Evolutionary conservation across 2,329 filamentous ascomycete genomes (phyloP).

Genomic region (Epichloe elymi): DNA sequence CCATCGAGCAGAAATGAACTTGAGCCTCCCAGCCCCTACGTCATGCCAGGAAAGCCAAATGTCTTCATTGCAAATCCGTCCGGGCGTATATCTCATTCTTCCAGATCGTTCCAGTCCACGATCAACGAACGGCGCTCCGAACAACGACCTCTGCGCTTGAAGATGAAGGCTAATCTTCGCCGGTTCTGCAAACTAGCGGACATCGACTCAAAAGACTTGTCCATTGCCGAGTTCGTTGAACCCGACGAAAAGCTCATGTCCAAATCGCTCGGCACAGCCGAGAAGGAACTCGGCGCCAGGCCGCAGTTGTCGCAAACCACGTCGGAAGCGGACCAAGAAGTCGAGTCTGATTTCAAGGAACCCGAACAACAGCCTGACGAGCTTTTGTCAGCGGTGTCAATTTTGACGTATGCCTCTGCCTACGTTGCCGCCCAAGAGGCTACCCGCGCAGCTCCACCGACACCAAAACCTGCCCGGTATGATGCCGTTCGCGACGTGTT

Average conservation of each 20-base stretch:
- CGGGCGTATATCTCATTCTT: constrained; percentile 35
- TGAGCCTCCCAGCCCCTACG: constrained; percentile 25
- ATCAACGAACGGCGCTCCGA: constrained; percentile 20
- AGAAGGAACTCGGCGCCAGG: constrained; percentile 19
- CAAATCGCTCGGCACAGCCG: constrained; percentile 23
- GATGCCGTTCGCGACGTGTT: constrained; percentile 30
- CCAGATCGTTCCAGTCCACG: constrained; percentile 27
- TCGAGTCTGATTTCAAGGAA: constrained; percentile 6
- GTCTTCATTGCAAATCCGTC: constrained; percentile 34
- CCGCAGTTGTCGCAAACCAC: constrained; percentile 15
- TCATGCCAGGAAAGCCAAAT: constrained; percentile 33
- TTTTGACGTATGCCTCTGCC: constrained; percentile 19
- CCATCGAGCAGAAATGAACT: constrained; percentile 32
- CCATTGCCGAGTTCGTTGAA: constrained; percentile 19
- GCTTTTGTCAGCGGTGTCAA: constrained; percentile 17
- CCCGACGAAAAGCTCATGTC: constrained; percentile 20
- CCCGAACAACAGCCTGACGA: constrained; percentile 12
- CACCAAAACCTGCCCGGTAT: constrained; percentile 20
- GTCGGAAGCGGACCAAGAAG: constrained; percentile 13
- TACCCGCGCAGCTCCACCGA: constrained; percentile 13
- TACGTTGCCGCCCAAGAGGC: constrained; percentile 18
- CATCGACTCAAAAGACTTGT: constrained; percentile 21
- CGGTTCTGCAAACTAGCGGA: constrained; percentile 24
- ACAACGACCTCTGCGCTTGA: constrained; percentile 20
- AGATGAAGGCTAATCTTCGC: constrained; percentile 21